Evolutionary conservation across 1,284 basidiomycete species (phyloP), one percentile per base, ranked within the genome.

Genomic region (Chalciporus sp.): DNA sequence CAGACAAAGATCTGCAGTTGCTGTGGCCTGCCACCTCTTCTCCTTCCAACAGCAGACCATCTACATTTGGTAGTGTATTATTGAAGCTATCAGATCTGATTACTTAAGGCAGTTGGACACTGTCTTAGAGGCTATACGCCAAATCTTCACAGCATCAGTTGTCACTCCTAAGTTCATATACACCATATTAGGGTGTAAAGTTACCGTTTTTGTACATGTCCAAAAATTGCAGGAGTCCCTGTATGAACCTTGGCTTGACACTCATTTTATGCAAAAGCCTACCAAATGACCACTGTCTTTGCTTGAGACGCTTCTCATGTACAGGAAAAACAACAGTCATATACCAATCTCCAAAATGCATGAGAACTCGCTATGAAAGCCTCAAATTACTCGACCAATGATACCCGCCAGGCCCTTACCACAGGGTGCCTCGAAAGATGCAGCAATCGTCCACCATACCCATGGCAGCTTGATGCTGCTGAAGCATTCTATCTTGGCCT

Each of bases 381-480:
- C 3, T 26, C 44, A 6, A 35, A 43, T 23, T 52, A 52, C 20
- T 39, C 19, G 14, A 40, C 51, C 10, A 23, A 52, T 16, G 26
- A 11, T 7, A 52, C 33, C 29, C 23, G 51, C n/a, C 14, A 52
- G 20, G 43, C 35, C 11, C 26, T 51, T 17, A 16, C 17, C 7
- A 27, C 33, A 46, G 50, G 31, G 37, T 43, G 42, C 42, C 42
- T 43, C 27, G 14, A 28, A 7, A 23, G 42, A 19, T 43, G 42
- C n/a, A n/a, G 17, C n/a, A 43, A 44, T 26, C 14, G 26, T 20
- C 16, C 42, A 16, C 49, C 47, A 23, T 49, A 58, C 20, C 10
- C 37, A 23, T 58, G 52, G 56, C 58, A 59, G 20, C 31, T 59
- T 2, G 52, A 53, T 43, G 44, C 39, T 40, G 51, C 46, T 1